Conservation (phyloP, 129 eudicot genomes). For the Artemisia annua region DNA sequence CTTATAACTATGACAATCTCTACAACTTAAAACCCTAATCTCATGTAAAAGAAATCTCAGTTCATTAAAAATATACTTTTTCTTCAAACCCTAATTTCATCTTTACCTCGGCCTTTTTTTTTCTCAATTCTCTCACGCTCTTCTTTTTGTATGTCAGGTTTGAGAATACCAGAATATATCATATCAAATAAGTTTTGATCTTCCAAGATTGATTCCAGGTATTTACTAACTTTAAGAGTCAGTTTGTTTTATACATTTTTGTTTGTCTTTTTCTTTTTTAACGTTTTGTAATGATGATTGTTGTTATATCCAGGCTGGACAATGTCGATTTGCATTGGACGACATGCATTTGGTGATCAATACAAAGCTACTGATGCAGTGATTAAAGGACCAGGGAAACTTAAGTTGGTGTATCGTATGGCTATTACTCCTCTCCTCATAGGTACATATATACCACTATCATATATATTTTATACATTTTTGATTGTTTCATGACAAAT, state of each 20-base stretch:
- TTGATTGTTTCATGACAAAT: background rate
- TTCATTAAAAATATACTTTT: no score
- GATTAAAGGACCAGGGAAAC: slow-evolving; percentile 88
- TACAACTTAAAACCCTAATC: no score
- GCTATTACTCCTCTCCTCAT: background rate
- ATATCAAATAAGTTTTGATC: no score
- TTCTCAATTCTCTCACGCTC: no score
- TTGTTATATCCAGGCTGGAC: slow-evolving; percentile 69
- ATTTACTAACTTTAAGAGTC: slow-evolving; percentile 12
- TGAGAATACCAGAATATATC: no score
- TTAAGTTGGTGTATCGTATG: slow-evolving; percentile 78
- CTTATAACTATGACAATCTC: no score
- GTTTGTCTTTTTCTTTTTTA: background rate
- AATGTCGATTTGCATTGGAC: slow-evolving; percentile 93
- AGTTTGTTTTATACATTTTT: background rate
- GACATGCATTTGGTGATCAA: slow-evolving; percentile 99
- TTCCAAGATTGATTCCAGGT: slow-evolving; percentile 86
- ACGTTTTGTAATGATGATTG: background rate
- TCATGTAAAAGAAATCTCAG: no score
- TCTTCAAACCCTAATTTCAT: no score
- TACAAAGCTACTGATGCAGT: slow-evolving; percentile 89
- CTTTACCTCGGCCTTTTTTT: no score
- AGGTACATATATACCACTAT: background rate
- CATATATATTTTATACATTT: background rate
- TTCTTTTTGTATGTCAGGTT: no score